Evolutionary conservation across 208 protist species (phyloP), one percentile per base, ranked within the genome.

Genomic region (Acanthamoeba lenticulata): DNA sequence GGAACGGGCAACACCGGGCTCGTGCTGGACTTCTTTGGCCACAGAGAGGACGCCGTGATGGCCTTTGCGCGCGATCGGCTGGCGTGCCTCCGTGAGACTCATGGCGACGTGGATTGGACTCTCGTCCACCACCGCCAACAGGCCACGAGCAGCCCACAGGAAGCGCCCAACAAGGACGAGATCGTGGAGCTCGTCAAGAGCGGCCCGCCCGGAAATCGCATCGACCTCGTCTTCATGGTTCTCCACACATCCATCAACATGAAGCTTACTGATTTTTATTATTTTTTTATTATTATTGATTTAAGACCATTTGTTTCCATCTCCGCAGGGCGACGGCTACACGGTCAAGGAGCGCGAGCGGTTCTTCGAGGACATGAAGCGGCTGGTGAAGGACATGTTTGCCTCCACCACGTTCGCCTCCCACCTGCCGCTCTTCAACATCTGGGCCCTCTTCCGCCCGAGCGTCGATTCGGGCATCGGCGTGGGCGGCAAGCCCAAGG

Each of bases 201-300:
- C 89, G 90, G 90, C 47, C 57, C 55, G 5, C 55, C 90, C 0
- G 29, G 27, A n/a, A 94, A 94, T 29, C 90, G 90, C 90, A 94
- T 94, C 45, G 90, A 94, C 67, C 27, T 94, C 67, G 90, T 94
- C 42, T 94, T 94, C 90, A 94, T 94, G 90, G 89, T 93, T 24
- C 69, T 9, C 38, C n/a, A n/a, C n/a, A n/a, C n/a, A n/a, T n/a
- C n/a, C n/a, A n/a, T n/a, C n/a, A n/a, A n/a, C n/a, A n/a, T n/a
- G n/a, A n/a, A n/a, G n/a, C n/a, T n/a, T n/a, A n/a, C n/a, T n/a
- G n/a, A n/a, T n/a, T n/a, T n/a, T n/a, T n/a, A n/a, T n/a, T n/a
- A n/a, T n/a, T n/a, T n/a, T n/a, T n/a, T n/a, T n/a, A n/a, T n/a
- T n/a, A n/a, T 36, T 45, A 32, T 62, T 69, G 13, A 9, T 49